Base-by-base conservation (phyloP, 1,139 yeast genomes). In the Debaryomycetaceae sp. region DNA sequence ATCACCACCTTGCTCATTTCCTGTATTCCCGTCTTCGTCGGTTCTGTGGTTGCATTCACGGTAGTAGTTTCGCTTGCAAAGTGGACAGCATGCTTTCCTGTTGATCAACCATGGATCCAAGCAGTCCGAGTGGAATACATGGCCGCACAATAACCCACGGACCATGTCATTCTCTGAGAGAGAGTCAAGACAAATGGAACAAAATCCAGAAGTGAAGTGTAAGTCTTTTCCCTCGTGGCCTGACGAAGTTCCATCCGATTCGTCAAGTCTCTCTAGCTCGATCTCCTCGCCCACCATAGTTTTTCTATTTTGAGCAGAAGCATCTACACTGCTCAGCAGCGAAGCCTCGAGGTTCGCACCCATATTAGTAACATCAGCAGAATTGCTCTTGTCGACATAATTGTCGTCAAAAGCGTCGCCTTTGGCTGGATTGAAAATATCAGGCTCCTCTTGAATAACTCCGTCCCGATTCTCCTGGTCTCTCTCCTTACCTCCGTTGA, bases 71-170 rank as follows among this genome's bases (percentile, higher is more conserved):
- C 87, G 67, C 55, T 87, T 85, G 61, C 96, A 87, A 70, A 83
- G 79, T 6, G 96, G 95, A 56, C 96, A 87, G 53, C 88, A 83
- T 1, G 92, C 92, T 41, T 86, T 73, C 48, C 92, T 69, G 44
- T 77, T 76, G 4, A 81, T 81, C 37, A 87, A 65, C 95, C 95
- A 87, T 1, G 92, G 92, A 51, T 85, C 94, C 37, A 87, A 70
- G 61, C 96, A 87, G 18, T 74, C 81, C 8, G 83, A 72, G 56
- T 87, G 96, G 72, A 82, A 87, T 2, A 84, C 88, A 60, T 87
- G 96, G 3, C 92, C 92, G 63, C 96, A 87, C 8, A 85, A 66
- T 36, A 87, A 68, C 0, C 88, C 87, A 40, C 95, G 74, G 0
- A 87, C 89, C 1, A 61, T 55, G 38, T 84, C 91, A 8, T 74